Evolutionary conservation across 805 yeast genomes (phyloP).

Genomic region (Clavispora santaluciae): DNA sequence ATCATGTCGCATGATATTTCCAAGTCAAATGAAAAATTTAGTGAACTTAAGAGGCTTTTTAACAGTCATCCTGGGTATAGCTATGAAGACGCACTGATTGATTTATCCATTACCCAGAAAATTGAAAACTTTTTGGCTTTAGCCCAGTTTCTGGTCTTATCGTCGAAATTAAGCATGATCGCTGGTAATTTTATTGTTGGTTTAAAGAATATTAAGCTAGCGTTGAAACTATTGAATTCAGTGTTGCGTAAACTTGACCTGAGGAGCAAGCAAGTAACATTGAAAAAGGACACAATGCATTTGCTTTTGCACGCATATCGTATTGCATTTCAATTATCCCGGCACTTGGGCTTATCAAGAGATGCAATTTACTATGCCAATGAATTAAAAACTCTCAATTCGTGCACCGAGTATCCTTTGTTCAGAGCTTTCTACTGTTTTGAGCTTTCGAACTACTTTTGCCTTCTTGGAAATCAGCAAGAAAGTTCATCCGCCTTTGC

Average conservation of each 20-base stretch:
- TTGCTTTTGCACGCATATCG: conserved; percentile 36
- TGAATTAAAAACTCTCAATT: conserved; percentile 43
- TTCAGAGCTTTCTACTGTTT: conserved; percentile 15
- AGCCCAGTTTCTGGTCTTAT: conserved; percentile 31
- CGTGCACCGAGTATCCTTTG: conserved; percentile 22
- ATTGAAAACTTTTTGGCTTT: conserved; percentile 19
- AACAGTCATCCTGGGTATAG: conserved; percentile 26
- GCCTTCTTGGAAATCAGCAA: conserved; percentile 12
- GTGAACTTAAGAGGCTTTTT: conserved; percentile 20
- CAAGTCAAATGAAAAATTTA: conserved; percentile 20
- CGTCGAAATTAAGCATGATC: conserved; percentile 20
- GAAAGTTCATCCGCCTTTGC: conserved; percentile 3
- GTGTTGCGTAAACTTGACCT: conserved; percentile 39
- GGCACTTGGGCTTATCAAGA: conserved; percentile 51
- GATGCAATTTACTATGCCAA: conserved; percentile 52
- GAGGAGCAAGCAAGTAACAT: conserved; percentile 15
- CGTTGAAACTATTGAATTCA: conserved; percentile 50
- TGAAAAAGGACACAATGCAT: conserved; percentile 34
- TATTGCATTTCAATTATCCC: conserved; percentile 33
- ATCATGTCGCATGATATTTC: conserved; percentile 15
- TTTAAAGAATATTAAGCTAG: conserved; percentile 39
- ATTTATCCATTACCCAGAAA: not conserved
- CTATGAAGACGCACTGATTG: not conserved
- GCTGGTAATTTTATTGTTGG: conserved; percentile 22
- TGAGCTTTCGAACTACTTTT: conserved; percentile 7